Conservation (phyloP, 352 stramenopile species). For the Phytophthora ohioensis region DNA sequence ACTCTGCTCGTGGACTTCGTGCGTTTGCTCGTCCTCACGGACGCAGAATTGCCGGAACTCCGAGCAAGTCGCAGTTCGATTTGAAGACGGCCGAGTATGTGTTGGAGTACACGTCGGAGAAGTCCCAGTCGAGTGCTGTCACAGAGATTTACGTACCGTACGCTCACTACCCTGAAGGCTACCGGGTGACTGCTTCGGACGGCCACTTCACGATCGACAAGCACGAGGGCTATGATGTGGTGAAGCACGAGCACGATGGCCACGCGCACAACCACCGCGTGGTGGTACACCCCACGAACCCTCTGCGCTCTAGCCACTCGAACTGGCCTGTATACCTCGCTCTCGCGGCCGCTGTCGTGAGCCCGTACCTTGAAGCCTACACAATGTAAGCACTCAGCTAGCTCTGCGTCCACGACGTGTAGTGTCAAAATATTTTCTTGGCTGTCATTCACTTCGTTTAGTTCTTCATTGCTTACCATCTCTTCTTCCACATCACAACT, state of each 20-base stretch:
- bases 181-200: slow-evolving; percentile 38
- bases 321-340: slow-evolving; percentile 35
- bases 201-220: slow-evolving; percentile 43
- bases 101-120: slow-evolving; percentile 52
- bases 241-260: slow-evolving; percentile 44
- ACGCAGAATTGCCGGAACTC: slow-evolving; percentile 70
- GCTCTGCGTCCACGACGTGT: neutral
- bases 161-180: slow-evolving; percentile 40
- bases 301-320: slow-evolving; percentile 13
- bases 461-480: slow-evolving; percentile 2
- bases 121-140: slow-evolving; percentile 8
- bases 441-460: slow-evolving; percentile 23
- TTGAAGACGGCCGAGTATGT: slow-evolving; percentile 53
- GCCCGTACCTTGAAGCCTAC: slow-evolving; percentile 34
- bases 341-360: slow-evolving; percentile 34
- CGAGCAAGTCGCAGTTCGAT: slow-evolving; percentile 62
- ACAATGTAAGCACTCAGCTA: slow-evolving; percentile 13
- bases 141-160: slow-evolving; percentile 46
- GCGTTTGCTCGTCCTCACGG: slow-evolving; percentile 72
- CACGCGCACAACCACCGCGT: slow-evolving; percentile 42
- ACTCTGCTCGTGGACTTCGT: slow-evolving; percentile 50
- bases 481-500: slow-evolving; percentile 30
- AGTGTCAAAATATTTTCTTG: slow-evolving; percentile 17
- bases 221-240: slow-evolving; percentile 50
- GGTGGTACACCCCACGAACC: slow-evolving; percentile 29